Evolutionary conservation across 495 filamentous ascomycete species (phyloP).

Genomic region (Beverwykella pulmonaria): DNA sequence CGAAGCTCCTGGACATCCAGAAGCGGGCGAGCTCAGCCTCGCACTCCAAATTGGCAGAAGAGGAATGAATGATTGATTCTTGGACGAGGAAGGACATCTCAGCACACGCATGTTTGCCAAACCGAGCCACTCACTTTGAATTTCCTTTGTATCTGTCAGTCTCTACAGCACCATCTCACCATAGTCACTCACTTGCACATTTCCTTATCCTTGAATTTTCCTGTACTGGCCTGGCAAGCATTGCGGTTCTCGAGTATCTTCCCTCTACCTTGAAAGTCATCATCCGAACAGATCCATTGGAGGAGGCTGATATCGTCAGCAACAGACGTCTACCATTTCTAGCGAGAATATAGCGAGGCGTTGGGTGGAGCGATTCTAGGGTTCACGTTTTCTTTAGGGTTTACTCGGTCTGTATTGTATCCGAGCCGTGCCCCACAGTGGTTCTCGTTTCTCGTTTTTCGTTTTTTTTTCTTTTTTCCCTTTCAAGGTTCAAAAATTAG

Average conservation of each 20-base stretch:
- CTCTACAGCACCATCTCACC: constrained; percentile 25
- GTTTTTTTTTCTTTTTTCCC: constrained; percentile 6
- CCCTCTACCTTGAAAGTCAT: constrained; percentile 1
- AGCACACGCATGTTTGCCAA: constrained; percentile 28
- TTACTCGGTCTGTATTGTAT: constrained; percentile 21
- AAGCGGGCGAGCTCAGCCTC: constrained; percentile 31
- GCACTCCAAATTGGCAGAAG: constrained; percentile 13
- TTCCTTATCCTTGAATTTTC: constrained; percentile 16
- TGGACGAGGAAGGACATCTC: constrained; percentile 15
- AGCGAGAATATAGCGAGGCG: constrained; percentile 16
- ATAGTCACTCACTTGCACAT: constrained; percentile 33
- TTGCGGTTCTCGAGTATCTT: constrained; percentile 10
- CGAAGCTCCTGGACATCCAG: constrained; percentile 65
- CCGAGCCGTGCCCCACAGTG: constrained; percentile 1
- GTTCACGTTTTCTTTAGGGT: constrained; percentile 8
- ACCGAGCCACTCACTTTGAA: constrained; percentile 33
- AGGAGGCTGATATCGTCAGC: not conserved
- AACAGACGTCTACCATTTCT: not conserved
- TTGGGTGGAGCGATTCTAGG: not conserved
- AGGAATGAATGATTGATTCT: constrained; percentile 15
- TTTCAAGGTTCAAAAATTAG: not conserved
- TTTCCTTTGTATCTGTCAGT: constrained; percentile 42
- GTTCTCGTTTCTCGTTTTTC: too few species aligned
- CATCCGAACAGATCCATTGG: not conserved
- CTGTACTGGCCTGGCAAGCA: constrained; percentile 24